Percentiles rank a stretch among this genome's conserved stretches.
These are phyloP conservation scores for Pseudocercospora eumusae DNA, from an alignment of 2,329 filamentous ascomycete species.

Conservation along the genomic window DNA sequence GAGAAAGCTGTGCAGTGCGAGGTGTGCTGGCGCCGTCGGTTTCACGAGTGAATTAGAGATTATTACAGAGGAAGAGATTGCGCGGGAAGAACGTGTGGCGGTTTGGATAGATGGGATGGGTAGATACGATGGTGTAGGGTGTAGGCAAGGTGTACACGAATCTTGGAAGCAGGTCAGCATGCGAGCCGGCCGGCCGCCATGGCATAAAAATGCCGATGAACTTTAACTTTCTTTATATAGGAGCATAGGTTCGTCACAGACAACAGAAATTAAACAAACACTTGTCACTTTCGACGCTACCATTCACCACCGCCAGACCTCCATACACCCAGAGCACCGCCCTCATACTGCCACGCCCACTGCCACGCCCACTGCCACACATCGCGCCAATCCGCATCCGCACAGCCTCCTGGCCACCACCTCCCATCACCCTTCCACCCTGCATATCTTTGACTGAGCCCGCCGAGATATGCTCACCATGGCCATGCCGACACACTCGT, in stretches of 20 bases:
- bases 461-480: constrained; percentile 43
- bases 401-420: constrained; percentile 24
- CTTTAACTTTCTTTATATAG: too few species aligned
- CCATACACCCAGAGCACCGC: not conserved
- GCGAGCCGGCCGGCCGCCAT: not conserved
- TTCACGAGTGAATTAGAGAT: constrained; percentile 8
- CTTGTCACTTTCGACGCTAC: not conserved
- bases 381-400: not conserved
- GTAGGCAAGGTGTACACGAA: not conserved
- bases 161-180: not conserved
- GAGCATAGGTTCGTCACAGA: too few species aligned
- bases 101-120: not conserved
- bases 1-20: not conserved
- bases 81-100: not conserved
- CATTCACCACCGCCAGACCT: not conserved
- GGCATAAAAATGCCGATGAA: constrained; percentile 2
- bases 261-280: not conserved
- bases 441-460: constrained; percentile 5
- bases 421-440: constrained; percentile 16
- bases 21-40: not conserved
- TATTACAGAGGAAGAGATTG: constrained; percentile 3
- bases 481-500: constrained; percentile 58
- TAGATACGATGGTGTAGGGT: not conserved
- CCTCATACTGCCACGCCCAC: not conserved
- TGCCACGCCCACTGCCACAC: too few species aligned